Base-by-base conservation (phyloP, 2,329 filamentous ascomycete species). In the Thielaviopsis musarum region DNA sequence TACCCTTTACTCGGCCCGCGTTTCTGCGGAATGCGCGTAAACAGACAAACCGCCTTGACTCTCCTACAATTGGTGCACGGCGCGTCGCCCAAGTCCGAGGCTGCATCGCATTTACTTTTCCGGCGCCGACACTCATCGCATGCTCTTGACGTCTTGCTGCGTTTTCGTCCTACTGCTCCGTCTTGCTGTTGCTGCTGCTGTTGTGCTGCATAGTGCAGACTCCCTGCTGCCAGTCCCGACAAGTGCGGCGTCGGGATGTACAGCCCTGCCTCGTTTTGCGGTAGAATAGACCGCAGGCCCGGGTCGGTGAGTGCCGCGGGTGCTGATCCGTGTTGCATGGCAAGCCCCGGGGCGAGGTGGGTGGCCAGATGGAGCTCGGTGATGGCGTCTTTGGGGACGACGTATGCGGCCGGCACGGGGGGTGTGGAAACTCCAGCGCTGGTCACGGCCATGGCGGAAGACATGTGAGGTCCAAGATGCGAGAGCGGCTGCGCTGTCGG, bases 81-180 rank as follows among this genome's bases (percentile, higher is more conserved):
- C 61, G 83, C 80, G 19, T 86, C 81, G 17, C 82, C 84, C 5
- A 79, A 78, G 68, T 94, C 88, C 9, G 84, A 84, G 62, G 82
- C 80, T 4, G 88, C 87, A 71, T 95, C 89, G 66, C 90, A 95
- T 67, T 89, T 88, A 62, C 94, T 88, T 74, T 91, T 94, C 71
- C 94, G 94, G 59, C 89, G 80, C 52, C 90, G 79, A 68, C 89
- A 95, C 68, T 94, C 88, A 67, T 95, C 89, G 66, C 89, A 95
- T 1, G 89, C 90, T 45, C 89, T 80, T 12, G 89, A 94, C 5
- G 93, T 88, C 70, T 95, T 95, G 5, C 85, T 87, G 61, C 89
- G 78, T 69, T 93, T 93, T 63, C 85, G 76, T 0, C 85, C 84
- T 15, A 83, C 80, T 30, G 54, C 26, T 30, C 64, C 10, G 68